These are phyloP conservation scores for Zopfia rhizophila DNA, from an alignment of 2,329 filamentous ascomycete genomes.

Conservation along the genomic window DNA sequence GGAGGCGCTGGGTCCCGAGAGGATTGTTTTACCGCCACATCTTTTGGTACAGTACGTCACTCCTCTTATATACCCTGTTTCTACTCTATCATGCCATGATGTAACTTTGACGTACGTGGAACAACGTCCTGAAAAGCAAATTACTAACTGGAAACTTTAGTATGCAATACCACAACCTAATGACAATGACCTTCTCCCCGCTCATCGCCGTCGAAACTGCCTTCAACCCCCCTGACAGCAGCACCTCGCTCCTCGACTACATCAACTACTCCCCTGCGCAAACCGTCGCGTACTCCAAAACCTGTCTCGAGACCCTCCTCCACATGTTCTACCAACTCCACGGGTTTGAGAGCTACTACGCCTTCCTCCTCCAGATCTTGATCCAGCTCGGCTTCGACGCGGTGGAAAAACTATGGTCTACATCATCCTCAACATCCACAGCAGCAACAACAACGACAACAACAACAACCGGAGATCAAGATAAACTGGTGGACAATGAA, in stretches of 20 bases:
- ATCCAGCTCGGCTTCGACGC: conserved; percentile 13
- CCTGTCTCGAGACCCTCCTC: conserved; percentile 15
- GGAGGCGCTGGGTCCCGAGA: conserved; percentile 5
- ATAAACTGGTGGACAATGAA: too few species aligned
- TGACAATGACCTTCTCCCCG: conserved; percentile 12
- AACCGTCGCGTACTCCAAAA: conserved; percentile 4
- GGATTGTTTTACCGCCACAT: conserved; percentile 12
- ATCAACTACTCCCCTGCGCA: background rate
- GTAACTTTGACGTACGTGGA: too few species aligned
- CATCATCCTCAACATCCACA: too few species aligned
- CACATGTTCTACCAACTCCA: conserved; percentile 21
- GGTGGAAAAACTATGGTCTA: too few species aligned
- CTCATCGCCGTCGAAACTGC: conserved; percentile 4
- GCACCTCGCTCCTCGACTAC: background rate
- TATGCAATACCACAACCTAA: conserved; percentile 17
- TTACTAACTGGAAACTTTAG: conserved; percentile 5
- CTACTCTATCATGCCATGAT: too few species aligned
- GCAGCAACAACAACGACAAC: too few species aligned
- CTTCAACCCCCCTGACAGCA: background rate
- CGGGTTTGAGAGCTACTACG: conserved; percentile 19
- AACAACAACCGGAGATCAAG: too few species aligned
- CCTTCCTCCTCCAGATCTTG: conserved; percentile 19
- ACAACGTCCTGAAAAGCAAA: too few species aligned
- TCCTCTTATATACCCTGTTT: too few species aligned
- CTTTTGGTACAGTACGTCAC: conserved; percentile 15